Conservation (phyloP, 2,329 filamentous ascomycete genomes). For the Pyricularia pennisetigena region DNA sequence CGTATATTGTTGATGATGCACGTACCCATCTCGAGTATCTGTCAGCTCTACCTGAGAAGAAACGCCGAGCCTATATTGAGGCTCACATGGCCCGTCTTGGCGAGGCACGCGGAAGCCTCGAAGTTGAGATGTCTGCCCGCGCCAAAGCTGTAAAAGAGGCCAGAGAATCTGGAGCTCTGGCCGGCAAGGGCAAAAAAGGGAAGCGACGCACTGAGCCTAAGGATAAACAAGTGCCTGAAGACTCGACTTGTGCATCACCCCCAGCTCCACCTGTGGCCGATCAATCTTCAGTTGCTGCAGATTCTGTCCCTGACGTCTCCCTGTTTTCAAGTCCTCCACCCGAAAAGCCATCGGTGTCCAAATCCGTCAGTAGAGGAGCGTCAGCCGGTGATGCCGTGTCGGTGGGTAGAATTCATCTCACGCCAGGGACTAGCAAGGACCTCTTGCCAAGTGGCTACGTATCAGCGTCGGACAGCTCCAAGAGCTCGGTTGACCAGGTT, state of each 20-base stretch:
- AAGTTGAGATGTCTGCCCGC: conserved; percentile 24
- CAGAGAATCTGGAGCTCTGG: conserved; percentile 9
- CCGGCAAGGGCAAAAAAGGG: neutral
- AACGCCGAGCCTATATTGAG: conserved; percentile 54
- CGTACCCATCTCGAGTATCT: conserved; percentile 59
- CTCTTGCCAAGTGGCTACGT: conserved; percentile 13
- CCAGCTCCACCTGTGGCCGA: neutral
- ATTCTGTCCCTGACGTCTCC: neutral
- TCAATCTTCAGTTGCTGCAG: neutral
- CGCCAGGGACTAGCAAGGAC: conserved; percentile 26
- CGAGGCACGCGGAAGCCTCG: conserved; percentile 27
- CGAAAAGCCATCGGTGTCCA: neutral
- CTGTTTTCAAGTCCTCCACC: neutral
- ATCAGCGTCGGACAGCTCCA: neutral
- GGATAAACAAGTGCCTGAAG: neutral
- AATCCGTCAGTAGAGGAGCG: neutral
- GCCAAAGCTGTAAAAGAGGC: conserved; percentile 15
- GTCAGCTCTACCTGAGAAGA: conserved; percentile 38
- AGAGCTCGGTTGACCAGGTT: conserved; percentile 5
- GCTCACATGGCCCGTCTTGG: conserved; percentile 37
- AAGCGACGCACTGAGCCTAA: neutral
- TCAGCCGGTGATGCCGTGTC: neutral
- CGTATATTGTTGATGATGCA: conserved; percentile 80
- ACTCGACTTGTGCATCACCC: neutral
- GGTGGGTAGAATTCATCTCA: conserved; percentile 21